Percentiles rank a stretch among this genome's conserved stretches.
These are phyloP conservation scores for Lachnum nothofagi DNA, from an alignment of 2,329 filamentous ascomycete genomes.

Conservation along the genomic window DNA sequence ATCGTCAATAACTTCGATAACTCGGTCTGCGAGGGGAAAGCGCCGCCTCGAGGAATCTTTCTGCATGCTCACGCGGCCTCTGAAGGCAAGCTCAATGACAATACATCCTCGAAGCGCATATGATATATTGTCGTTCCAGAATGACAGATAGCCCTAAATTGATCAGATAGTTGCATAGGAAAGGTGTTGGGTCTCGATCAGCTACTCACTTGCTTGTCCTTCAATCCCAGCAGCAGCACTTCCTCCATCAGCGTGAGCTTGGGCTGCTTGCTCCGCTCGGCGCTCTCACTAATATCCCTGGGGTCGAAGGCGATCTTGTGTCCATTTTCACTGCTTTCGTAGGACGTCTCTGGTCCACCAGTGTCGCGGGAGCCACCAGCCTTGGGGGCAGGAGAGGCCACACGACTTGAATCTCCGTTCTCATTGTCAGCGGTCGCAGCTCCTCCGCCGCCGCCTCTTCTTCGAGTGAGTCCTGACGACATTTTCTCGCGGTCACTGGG, in stretches of 20 bases:
- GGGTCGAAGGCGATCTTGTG: constrained; percentile 99
- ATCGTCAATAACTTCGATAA: constrained; percentile 96
- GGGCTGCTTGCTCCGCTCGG: constrained; percentile 93
- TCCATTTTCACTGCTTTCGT: constrained; percentile 87
- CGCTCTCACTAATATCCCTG: constrained; percentile 92
- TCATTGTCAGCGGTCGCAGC: constrained; percentile 61
- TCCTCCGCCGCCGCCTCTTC: constrained; percentile 61
- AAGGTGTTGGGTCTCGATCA: constrained; percentile 7
- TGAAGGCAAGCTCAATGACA: constrained; percentile 93
- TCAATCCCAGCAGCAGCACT: constrained; percentile 86
- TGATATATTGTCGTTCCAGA: constrained; percentile 99
- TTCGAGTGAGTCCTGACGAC: constrained; percentile 55
- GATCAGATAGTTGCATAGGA: constrained; percentile 13
- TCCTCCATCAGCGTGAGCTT: constrained; percentile 99
- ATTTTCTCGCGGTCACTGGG: constrained; percentile 28
- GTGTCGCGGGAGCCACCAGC: constrained; percentile 54
- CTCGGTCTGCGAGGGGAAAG: constrained; percentile 84
- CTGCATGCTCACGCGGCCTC: constrained; percentile 96
- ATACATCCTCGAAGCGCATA: constrained; percentile 97
- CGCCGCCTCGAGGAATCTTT: constrained; percentile 88
- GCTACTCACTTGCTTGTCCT: constrained; percentile 87
- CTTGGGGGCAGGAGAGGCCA: constrained; percentile 61
- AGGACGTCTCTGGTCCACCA: constrained; percentile 68
- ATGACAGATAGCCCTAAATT: constrained; percentile 85
- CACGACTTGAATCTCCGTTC: constrained; percentile 58